Base-by-base conservation (phyloP, 176 grass and related monocot species). In the Oryza coarctata region DNA sequence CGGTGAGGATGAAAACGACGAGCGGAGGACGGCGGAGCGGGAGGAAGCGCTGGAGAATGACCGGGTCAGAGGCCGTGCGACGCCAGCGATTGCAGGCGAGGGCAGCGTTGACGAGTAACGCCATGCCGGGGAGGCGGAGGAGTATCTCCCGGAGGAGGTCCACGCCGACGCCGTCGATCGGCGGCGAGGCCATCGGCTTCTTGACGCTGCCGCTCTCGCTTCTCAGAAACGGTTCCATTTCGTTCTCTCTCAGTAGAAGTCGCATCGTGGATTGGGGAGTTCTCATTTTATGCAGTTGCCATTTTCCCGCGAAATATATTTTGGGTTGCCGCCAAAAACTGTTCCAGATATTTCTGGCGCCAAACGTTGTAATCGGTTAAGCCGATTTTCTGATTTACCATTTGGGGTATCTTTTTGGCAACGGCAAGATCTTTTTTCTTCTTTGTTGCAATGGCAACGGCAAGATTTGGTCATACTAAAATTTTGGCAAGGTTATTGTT, bases 51-150 rank as follows among this genome's bases (percentile, higher is more conserved):
- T 68, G 40, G 57, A 73, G 32, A 55, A 86, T 3, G 30, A 57
- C 30, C 0, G 75, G 83, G 40, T 73, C 17, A 23, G 68, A 86
- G 31, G 57, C 83, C 68, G 71, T 75, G 55, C 68, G 23, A 39
- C 18, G 31, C 83, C 57, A 79, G 10, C 25, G 41, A 68, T 73
- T 86, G 40, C 40, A 30, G 57, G 18, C 3, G 40, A 79, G 68
- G 17, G 75, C 68, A 40, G 75, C 68, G 65, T 40, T 29, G 30
- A 29, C 30, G 39, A 85, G 83, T 2, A 68, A 85, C 9, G 67
- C 66, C 75, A 79, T 50, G 83, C 78, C 67, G 66, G 75, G 83
- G 75, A 85, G 66, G 29, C 38, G 75, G 75, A 61, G 50, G 8
- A 80, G 32, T 62, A 72, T 14, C 31, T 79, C 30, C 1, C 57